Evolutionary conservation across 2,329 filamentous ascomycete genomes (phyloP).

Genomic region (Cladosporium sp.): DNA sequence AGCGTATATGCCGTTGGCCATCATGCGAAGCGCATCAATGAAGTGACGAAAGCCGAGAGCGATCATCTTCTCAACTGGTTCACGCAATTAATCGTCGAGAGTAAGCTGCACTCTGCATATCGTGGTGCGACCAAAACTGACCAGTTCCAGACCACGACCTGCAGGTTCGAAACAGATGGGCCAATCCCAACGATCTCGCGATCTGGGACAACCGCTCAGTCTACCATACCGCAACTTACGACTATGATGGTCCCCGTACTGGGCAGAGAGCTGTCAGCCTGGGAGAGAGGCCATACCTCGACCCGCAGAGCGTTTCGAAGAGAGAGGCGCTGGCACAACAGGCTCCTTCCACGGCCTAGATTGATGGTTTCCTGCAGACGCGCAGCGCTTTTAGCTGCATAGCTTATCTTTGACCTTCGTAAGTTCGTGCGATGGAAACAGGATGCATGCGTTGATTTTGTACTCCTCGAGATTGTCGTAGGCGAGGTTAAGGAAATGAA

Average conservation of each 20-base stretch:
- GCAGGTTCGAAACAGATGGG: constrained; percentile 64
- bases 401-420: not conserved
- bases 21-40: constrained; percentile 52
- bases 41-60: constrained; percentile 37
- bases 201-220: constrained; percentile 41
- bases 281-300: constrained; percentile 21
- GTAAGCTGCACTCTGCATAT: constrained; percentile 24
- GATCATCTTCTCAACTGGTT: constrained; percentile 24
- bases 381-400: not conserved
- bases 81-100: constrained; percentile 42
- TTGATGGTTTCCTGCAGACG: not conserved
- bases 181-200: constrained; percentile 57
- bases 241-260: constrained; percentile 18
- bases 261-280: constrained; percentile 18
- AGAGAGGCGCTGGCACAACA: constrained; percentile 16
- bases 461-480: not conserved
- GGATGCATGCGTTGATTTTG: not conserved
- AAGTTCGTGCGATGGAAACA: not conserved
- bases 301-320: constrained; percentile 16
- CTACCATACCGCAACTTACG: constrained; percentile 20
- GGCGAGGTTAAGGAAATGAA: not conserved
- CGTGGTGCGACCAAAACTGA: constrained; percentile 7
- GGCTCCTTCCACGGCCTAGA: not conserved
- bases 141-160: constrained; percentile 52
- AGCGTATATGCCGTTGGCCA: constrained; percentile 57